A percentile compares a stretch with the other conserved stretches of the same genome.
Conservation (phyloP, 1,284 basidiomycete species). For the Golubevia pallescens region DNA sequence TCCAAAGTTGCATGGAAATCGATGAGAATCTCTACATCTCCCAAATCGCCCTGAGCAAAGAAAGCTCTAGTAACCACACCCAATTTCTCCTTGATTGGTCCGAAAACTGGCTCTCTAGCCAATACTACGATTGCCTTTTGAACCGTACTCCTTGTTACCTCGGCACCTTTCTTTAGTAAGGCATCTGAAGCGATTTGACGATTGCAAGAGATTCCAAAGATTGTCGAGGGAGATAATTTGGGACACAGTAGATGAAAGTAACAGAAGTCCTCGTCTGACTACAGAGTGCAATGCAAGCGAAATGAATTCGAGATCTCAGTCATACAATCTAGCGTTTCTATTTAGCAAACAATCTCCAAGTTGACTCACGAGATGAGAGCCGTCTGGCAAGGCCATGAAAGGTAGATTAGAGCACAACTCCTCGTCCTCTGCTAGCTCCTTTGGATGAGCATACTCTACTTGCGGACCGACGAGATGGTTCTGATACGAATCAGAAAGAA, state of each 20-base stretch:
- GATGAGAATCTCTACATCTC: slow-evolving; percentile 45
- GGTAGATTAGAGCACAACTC: slow-evolving; percentile 70
- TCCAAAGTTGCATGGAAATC: slow-evolving; percentile 63
- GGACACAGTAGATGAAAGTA: slow-evolving; percentile 80
- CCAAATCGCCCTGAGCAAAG: slow-evolving; percentile 73
- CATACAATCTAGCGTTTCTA: not conserved
- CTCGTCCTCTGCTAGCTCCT: slow-evolving; percentile 40
- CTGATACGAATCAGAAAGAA: slow-evolving; percentile 2
- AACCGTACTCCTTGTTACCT: slow-evolving; percentile 93
- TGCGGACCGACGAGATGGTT: slow-evolving; percentile 61
- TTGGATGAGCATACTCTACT: slow-evolving; percentile 53
- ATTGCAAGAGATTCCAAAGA: slow-evolving; percentile 70
- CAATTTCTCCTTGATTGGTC: slow-evolving; percentile 76
- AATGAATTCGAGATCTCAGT: not conserved
- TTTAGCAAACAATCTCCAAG: not conserved
- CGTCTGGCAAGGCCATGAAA: slow-evolving; percentile 96
- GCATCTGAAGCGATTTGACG: slow-evolving; percentile 86
- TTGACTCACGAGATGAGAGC: slow-evolving; percentile 80
- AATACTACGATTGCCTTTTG: slow-evolving; percentile 97
- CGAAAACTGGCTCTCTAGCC: slow-evolving; percentile 68
- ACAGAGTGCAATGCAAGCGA: slow-evolving; percentile 9
- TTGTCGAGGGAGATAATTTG: slow-evolving; percentile 27
- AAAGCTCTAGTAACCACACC: slow-evolving; percentile 92
- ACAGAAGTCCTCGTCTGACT: slow-evolving; percentile 93
- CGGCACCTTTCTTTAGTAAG: slow-evolving; percentile 79